Evolutionary conservation across 371 early-diverging fungal genomes (phyloP).

Genomic region (Dichotomocladium elegans): DNA sequence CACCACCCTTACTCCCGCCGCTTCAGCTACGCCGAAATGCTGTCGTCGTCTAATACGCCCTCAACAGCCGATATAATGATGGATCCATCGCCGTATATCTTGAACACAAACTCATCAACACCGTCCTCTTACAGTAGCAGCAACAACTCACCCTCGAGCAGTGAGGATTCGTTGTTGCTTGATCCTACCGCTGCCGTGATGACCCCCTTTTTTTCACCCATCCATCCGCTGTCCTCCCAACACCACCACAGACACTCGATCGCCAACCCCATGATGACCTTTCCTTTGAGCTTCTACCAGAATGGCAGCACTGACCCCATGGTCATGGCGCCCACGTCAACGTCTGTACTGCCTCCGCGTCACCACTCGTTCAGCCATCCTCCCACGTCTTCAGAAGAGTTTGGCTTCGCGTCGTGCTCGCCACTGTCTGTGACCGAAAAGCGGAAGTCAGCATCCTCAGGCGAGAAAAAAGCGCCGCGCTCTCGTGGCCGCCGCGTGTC

Average conservation of each 20-base stretch:
- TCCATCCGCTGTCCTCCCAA: constrained; percentile 2
- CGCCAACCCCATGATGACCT: constrained; percentile 8
- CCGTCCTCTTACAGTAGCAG: constrained; percentile 16
- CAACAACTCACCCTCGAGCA: constrained; percentile 3
- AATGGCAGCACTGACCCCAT: not conserved
- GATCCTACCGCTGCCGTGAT: constrained; percentile 1
- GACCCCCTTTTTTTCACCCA: not conserved
- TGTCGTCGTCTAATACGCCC: constrained; percentile 20
- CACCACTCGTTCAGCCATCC: constrained; percentile 24
- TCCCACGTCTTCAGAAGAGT: not conserved
- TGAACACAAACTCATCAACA: constrained; percentile 12
- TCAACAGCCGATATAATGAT: constrained; percentile 25
- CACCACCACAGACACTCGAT: constrained; percentile 23
- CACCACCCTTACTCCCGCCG: constrained; percentile 17
- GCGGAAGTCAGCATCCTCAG: not conserved
- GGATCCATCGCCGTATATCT: too few relatives aligned
- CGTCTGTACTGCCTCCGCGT: too few relatives aligned
- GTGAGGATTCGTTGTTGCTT: not conserved
- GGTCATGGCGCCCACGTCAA: too few relatives aligned
- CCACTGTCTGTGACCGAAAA: not conserved
- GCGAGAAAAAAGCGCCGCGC: constrained; percentile 27
- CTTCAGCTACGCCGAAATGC: constrained; percentile 43
- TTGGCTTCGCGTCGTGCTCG: too few relatives aligned
- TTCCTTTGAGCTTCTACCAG: constrained; percentile 7
- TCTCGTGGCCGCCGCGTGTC: constrained; percentile 59